A percentile compares a stretch with the other conserved stretches of the same genome.
Conservation (phyloP, 208 protist genomes). For the Acanthamoeba castellanii region DNA sequence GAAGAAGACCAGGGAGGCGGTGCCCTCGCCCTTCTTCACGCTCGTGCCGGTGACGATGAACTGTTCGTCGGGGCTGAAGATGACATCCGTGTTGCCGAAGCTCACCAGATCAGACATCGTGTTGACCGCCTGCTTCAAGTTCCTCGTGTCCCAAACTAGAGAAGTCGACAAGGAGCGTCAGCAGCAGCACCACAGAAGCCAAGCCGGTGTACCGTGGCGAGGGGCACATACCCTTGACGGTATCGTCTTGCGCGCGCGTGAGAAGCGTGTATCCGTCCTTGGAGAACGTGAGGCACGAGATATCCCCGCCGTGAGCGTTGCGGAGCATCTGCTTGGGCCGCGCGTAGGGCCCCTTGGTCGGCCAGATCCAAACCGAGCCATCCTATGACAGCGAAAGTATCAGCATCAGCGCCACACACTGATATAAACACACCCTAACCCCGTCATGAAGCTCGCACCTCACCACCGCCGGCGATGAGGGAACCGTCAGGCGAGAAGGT, state of each 20-base stretch:
- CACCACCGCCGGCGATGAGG: slow-evolving; percentile 2
- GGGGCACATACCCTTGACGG: not conserved
- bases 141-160: not conserved
- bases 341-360: slow-evolving; percentile 14
- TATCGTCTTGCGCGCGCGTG: slow-evolving; percentile 22
- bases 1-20: slow-evolving; percentile 43
- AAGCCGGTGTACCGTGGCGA: no score
- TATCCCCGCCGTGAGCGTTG: not conserved
- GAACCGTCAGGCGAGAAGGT: not conserved
- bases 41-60: slow-evolving; percentile 68
- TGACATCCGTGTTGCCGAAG: slow-evolving; percentile 8
- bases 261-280: slow-evolving; percentile 8
- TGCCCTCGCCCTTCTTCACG: not conserved
- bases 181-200: no score
- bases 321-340: slow-evolving; percentile 38
- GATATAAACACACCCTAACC: not conserved
- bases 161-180: not conserved
- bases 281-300: slow-evolving; percentile 31
- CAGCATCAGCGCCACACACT: not conserved
- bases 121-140: not conserved
- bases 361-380: slow-evolving; percentile 32
- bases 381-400: not conserved
- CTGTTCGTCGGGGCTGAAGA: slow-evolving; percentile 59
- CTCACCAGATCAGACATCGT: slow-evolving; percentile 8
- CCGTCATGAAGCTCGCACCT: not conserved